Base-by-base conservation (phyloP, 1,139 yeast genomes). In the Saccharomycopsis crataegensis region DNA sequence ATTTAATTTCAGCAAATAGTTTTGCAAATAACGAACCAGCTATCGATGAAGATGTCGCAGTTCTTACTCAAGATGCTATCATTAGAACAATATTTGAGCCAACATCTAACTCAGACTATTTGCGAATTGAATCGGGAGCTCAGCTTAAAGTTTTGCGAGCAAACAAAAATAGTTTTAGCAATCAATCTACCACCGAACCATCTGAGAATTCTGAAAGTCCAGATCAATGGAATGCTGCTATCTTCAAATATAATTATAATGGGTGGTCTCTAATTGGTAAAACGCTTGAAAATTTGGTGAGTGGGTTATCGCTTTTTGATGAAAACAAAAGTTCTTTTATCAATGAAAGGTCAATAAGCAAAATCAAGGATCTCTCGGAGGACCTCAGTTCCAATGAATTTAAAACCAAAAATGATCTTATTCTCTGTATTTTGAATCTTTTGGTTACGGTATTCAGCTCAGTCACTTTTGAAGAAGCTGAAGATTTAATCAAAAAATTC, bases 231-330 rank as follows among this genome's bases (percentile, higher is more conserved):
- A 32, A 82, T 6, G 74, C 87, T 44, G 85, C 86, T 1, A 77
- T 89, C 36, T 90, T 93, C 70, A 70, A 84, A 46, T 80, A 85
- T 65, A 75, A 77, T 6, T 89, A 83, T 64, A 86, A 83, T 64
- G 98, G 97, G 0, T 89, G 97, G 96, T 79, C 94, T 0, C 71
- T 86, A 45, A 62, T 91, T 40, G 97, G 97, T 1, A 76, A 96
- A 60, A 70, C 87, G 0, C 67, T 91, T 36, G 91, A 86, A 60
- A 85, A 83, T 60, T 65, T 83, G 8, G 72, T 82, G 38, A 70
- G 70, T 49, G 63, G 68, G 6, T 73, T 53, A n/a, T 14, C 46
- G 8, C 14, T 38, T 14, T 8, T 28, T 7, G 53, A 51, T n/a
- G n/a, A 36, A 8, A n/a, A 34, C 33, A n/a, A 32, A 22, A 38